Evolutionary conservation across 2,329 filamentous ascomycete genomes (phyloP).

Genomic region (Aspergillus awamori): DNA sequence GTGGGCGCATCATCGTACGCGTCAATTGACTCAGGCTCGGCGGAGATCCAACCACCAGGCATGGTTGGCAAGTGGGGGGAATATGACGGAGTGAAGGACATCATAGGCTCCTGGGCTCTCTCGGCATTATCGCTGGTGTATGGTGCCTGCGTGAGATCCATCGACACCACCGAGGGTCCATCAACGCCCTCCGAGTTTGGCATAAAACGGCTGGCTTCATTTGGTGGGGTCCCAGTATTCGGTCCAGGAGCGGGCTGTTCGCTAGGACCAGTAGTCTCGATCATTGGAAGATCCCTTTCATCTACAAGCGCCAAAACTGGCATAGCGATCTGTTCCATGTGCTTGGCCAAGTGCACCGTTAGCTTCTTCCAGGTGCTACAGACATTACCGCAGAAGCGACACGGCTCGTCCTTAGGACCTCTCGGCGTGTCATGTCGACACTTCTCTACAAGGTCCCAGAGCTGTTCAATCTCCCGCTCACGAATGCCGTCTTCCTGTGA

Average conservation of each 20-base stretch:
- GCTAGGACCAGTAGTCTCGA: conserved; percentile 14
- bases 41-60: conserved; percentile 28
- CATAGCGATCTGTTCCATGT: conserved; percentile 90
- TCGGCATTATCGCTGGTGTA: conserved; percentile 13
- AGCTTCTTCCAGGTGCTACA: conserved; percentile 90
- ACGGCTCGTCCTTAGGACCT: conserved; percentile 74
- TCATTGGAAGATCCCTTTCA: conserved; percentile 41
- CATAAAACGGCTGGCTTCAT: conserved; percentile 12
- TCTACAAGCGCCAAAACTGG: conserved; percentile 66
- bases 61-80: conserved; percentile 28
- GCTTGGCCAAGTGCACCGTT: conserved; percentile 88
- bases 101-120: conserved; percentile 11
- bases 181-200: conserved; percentile 15
- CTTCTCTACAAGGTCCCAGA: conserved; percentile 76
- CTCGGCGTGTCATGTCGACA: conserved; percentile 72
- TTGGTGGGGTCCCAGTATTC: conserved; percentile 9
- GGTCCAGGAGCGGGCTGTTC: conserved; percentile 13
- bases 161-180: conserved; percentile 9
- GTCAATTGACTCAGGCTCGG: conserved; percentile 33
- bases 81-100: conserved; percentile 21
- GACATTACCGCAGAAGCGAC: conserved; percentile 80
- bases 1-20: conserved; percentile 22
- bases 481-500: conserved; percentile 30
- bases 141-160: conserved; percentile 18
- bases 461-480: conserved; percentile 57